phyloP scores from a whole-genome alignment of 2,329 filamentous ascomycete species.

The Chaetothyriales sp. region DNA sequence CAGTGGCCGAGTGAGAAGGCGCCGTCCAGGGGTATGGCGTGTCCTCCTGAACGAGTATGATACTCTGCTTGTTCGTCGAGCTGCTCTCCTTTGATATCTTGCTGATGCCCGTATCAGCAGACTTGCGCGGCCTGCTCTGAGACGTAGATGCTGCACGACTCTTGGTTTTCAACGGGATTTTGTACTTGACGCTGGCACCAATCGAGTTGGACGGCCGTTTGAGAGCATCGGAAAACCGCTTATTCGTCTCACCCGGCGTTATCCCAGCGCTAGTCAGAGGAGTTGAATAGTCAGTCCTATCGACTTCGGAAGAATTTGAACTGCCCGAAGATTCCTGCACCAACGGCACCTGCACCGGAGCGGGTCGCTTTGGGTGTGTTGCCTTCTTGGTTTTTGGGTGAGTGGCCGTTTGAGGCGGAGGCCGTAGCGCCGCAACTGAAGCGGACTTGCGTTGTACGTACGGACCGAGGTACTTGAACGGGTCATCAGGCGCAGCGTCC shows the following conservation, averaged over 20 bases:
- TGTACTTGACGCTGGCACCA: neutral
- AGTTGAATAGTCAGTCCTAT: slow-evolving; percentile 12
- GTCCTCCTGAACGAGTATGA: neutral
- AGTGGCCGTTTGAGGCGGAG: slow-evolving; percentile 5
- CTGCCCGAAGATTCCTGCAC: slow-evolving; percentile 6
- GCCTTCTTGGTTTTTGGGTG: slow-evolving; percentile 13
- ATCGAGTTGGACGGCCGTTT: neutral
- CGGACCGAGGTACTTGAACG: slow-evolving; percentile 19
- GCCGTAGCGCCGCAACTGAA: slow-evolving; percentile 4
- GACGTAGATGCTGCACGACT: neutral
- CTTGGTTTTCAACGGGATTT: neutral
- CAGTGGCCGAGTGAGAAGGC: neutral
- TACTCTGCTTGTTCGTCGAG: neutral
- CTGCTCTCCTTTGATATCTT: neutral
- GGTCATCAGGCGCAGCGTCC: slow-evolving; percentile 17
- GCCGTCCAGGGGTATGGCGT: too few species aligned
- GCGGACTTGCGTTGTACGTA: neutral
- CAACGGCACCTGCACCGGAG: slow-evolving; percentile 4
- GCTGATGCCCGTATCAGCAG: neutral
- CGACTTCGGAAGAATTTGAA: slow-evolving; percentile 1
- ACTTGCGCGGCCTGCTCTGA: neutral
- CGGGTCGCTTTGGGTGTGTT: slow-evolving; percentile 12
- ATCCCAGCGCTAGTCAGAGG: slow-evolving; percentile 18
- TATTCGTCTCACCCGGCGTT: slow-evolving; percentile 14
- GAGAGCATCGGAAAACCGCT: slow-evolving; percentile 14